These are phyloP conservation scores for Arthromyces matolae DNA, from an alignment of 768 basidiomycete species.

Conservation along the genomic window DNA sequence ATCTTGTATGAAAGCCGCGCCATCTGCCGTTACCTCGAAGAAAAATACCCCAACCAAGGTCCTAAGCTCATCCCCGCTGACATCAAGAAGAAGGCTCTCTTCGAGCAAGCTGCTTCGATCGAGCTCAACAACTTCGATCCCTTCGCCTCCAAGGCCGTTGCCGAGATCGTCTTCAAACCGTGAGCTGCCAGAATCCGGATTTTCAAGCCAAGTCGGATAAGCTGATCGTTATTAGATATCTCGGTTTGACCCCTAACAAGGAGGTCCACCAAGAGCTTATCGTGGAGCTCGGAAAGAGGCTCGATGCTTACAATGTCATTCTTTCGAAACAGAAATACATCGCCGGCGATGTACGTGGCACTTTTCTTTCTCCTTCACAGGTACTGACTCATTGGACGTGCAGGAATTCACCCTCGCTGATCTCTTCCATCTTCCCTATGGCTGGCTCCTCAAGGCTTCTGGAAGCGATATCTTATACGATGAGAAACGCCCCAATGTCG, in stretches of 20 bases:
- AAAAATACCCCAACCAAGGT: slow-evolving; percentile 51
- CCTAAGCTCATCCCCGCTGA: slow-evolving; percentile 49
- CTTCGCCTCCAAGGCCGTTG: slow-evolving; percentile 32
- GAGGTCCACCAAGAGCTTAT: slow-evolving; percentile 23
- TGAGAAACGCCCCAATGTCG: slow-evolving; percentile 14
- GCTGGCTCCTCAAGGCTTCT: slow-evolving; percentile 9
- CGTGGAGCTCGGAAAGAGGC: slow-evolving; percentile 29
- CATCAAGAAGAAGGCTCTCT: slow-evolving; percentile 35
- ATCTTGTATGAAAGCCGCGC: slow-evolving; percentile 61
- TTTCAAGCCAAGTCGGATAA: too few relatives aligned
- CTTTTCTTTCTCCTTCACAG: background rate
- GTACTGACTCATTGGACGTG: background rate
- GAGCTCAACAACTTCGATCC: slow-evolving; percentile 53
- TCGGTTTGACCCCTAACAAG: slow-evolving; percentile 9
- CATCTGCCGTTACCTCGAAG: slow-evolving; percentile 54
- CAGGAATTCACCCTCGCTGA: slow-evolving; percentile 18
- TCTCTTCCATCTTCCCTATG: slow-evolving; percentile 21
- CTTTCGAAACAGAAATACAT: slow-evolving; percentile 51
- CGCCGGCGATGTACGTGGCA: slow-evolving; percentile 47
- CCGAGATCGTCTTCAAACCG: slow-evolving; percentile 53
- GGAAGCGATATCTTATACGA: slow-evolving; percentile 13
- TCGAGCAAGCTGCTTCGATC: slow-evolving; percentile 46
- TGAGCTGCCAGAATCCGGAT: slow-evolving; percentile 19
- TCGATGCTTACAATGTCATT: slow-evolving; percentile 52
- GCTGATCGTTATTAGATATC: slow-evolving; percentile 1